phyloP scores from a whole-genome alignment of 768 basidiomycete genomes.

The Mycena albidolilacea region DNA sequence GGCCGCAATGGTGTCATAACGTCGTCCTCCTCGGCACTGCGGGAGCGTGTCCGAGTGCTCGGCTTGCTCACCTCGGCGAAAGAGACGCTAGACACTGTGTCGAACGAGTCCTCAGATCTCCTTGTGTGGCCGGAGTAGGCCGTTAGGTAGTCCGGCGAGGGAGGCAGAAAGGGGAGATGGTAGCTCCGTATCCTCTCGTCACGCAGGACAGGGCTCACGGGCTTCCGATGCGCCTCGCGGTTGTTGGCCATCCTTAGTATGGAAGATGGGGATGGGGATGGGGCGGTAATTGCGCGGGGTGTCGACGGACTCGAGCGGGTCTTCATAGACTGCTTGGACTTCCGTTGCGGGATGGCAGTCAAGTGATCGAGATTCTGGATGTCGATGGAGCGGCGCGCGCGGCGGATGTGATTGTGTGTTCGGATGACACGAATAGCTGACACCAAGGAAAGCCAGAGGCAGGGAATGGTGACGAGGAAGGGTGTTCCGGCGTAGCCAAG shows the following conservation, averaged over 20 bases:
- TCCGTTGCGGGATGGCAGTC: conserved; percentile 20
- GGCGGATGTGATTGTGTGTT: conserved; percentile 36
- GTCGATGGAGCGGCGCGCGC: conserved; percentile 36
- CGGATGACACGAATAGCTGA: conserved; percentile 26
- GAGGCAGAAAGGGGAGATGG: conserved; percentile 33
- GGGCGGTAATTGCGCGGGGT: conserved; percentile 26
- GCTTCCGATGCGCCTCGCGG: conserved; percentile 13
- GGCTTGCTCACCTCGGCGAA: conserved; percentile 31
- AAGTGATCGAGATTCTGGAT: conserved; percentile 26
- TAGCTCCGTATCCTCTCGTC: conserved; percentile 18
- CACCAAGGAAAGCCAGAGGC: conserved; percentile 21
- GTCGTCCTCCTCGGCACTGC: conserved; percentile 18
- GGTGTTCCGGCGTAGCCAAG: conserved; percentile 32
- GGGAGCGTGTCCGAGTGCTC: background rate
- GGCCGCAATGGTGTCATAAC: conserved; percentile 24
- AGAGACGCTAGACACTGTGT: conserved; percentile 36
- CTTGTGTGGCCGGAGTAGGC: conserved; percentile 15
- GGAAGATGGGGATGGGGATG: conserved; percentile 21
- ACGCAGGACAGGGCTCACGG: conserved; percentile 16
- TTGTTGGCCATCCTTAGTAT: background rate
- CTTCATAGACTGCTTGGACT: conserved; percentile 12
- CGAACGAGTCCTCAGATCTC: conserved; percentile 19
- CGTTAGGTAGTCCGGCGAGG: conserved; percentile 26
- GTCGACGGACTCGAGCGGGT: conserved; percentile 18
- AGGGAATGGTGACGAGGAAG: conserved; percentile 34